Evolutionary conservation across 2,329 filamentous ascomycete species (phyloP), one percentile per base, ranked within the genome.

Genomic region (Aspergillus quadricinctus): DNA sequence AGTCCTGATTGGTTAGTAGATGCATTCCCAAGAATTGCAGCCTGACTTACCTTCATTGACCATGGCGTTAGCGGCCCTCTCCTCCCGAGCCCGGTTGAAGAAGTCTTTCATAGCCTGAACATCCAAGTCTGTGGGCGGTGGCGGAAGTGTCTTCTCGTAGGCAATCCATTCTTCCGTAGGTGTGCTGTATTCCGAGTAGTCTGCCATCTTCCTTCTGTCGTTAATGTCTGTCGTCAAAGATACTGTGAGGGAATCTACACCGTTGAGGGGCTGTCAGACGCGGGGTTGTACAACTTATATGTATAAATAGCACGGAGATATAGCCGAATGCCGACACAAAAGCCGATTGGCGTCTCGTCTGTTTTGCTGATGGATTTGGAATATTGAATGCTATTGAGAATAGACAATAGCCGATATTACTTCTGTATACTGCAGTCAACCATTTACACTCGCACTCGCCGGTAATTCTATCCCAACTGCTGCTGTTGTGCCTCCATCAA

Each of bases 401-500:
- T 17, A 35, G 14, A 35, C 4, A 35, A 17, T 35, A 7, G 31
- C 31, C 14, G 5, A 17, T 2, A 3, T 35, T 17, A 7, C 14
- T 17, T 5, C 29, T 11, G 3, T 28, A 29, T 29, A 3, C 9
- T 29, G 28, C 9, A 31, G 11, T 31, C 28, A 11, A 31, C 54
- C 64, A 62, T 72, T 73, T 0, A 76, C 70, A 57, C 72, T 75
- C 43, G 71, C 69, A 46, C 64, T 60, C 61, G 69, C 71, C 0
- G 75, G 74, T 55, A 78, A 65, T 48, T 75, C 75, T 29, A 73
- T 75, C 8, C 72, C 66, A 25, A 67, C 65, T 5, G 75, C 76
- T 25, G 73, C 75, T 2, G 77, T 80, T 7, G 73, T 72, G 10
- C 78, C 77, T 46, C 77, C 78, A 64, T 81, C 79, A 4, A 81